Evolutionary conservation across 2,329 filamentous ascomycete genomes (phyloP).

Genomic region (Aspergillus sp.): DNA sequence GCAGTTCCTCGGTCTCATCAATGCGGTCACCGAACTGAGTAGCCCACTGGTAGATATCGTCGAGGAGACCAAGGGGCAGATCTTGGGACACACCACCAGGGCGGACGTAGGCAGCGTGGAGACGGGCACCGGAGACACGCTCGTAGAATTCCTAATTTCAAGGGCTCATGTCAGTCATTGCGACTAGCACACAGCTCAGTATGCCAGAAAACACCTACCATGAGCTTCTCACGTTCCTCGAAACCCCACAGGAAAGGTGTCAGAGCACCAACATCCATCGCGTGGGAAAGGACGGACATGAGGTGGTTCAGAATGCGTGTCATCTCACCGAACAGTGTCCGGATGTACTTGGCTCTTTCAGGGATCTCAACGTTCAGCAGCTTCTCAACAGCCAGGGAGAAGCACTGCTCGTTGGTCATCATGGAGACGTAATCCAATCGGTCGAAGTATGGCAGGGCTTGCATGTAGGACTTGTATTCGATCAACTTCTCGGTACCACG

Average conservation of each 20-base stretch:
- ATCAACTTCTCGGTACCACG: conserved; percentile 99
- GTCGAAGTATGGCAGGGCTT: conserved; percentile 98
- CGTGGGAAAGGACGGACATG: conserved; percentile 96
- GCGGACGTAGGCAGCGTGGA: conserved; percentile 95
- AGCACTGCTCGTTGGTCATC: conserved; percentile 99
- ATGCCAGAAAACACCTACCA: conserved; percentile 63
- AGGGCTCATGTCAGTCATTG: not conserved
- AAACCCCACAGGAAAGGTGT: conserved; percentile 99
- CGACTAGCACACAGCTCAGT: not conserved
- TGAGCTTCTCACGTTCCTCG: conserved; percentile 98
- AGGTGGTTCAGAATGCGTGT: conserved; percentile 94
- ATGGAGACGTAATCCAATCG: conserved; percentile 98
- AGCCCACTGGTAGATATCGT: conserved; percentile 99
- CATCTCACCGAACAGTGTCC: conserved; percentile 92
- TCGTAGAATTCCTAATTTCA: conserved; percentile 90
- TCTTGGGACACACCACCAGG: conserved; percentile 97
- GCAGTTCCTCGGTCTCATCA: conserved; percentile 96
- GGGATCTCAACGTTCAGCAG: conserved; percentile 95
- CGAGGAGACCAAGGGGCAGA: conserved; percentile 86
- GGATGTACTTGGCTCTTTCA: conserved; percentile 92
- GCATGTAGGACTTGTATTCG: conserved; percentile 99
- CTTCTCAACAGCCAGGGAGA: conserved; percentile 94
- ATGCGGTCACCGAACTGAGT: conserved; percentile 98
- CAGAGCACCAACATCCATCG: conserved; percentile 97
- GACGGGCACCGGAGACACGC: conserved; percentile 94